A percentile compares a stretch with the other conserved stretches of the same genome.
These are phyloP conservation scores for Colletotrichum phormii DNA, from an alignment of 2,329 filamentous ascomycete species.

Conservation along the genomic window DNA sequence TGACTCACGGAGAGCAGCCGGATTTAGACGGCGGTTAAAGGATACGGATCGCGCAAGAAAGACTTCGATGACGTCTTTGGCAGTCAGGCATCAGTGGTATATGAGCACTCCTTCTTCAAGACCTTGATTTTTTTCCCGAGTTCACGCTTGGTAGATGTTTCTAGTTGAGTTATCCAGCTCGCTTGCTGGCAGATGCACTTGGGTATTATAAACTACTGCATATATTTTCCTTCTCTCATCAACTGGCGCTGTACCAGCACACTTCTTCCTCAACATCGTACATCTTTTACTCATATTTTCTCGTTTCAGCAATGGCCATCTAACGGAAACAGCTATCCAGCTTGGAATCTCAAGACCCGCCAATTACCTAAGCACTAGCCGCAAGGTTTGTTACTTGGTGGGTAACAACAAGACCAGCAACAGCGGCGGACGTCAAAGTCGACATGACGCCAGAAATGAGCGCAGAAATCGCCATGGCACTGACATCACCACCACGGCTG, in stretches of 20 bases:
- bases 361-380: not conserved
- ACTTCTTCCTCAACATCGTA: slow-evolving; percentile 27
- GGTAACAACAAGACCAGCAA: slow-evolving; percentile 81
- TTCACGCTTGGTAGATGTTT: not conserved
- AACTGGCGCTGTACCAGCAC: not conserved
- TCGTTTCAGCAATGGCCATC: not conserved
- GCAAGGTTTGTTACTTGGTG: slow-evolving; percentile 47
- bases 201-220: slow-evolving; percentile 26
- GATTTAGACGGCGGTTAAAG: slow-evolving; percentile 21
- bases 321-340: no score
- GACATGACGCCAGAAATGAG: slow-evolving; percentile 82
- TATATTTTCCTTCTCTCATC: slow-evolving; percentile 1
- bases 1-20: slow-evolving; percentile 15
- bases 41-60: not conserved
- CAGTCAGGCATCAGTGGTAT: not conserved
- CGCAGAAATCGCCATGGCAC: slow-evolving; percentile 80
- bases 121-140: no score
- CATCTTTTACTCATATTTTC: not conserved
- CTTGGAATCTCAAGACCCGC: not conserved
- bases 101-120: not conserved
- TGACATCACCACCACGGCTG: slow-evolving; percentile 78
- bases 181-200: slow-evolving; percentile 7
- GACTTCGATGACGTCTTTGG: slow-evolving; percentile 3
- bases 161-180: slow-evolving; percentile 14
- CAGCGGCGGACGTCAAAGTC: slow-evolving; percentile 81